Base-by-base conservation (phyloP, 805 yeast genomes). In the Metschnikowia shivogae region DNA sequence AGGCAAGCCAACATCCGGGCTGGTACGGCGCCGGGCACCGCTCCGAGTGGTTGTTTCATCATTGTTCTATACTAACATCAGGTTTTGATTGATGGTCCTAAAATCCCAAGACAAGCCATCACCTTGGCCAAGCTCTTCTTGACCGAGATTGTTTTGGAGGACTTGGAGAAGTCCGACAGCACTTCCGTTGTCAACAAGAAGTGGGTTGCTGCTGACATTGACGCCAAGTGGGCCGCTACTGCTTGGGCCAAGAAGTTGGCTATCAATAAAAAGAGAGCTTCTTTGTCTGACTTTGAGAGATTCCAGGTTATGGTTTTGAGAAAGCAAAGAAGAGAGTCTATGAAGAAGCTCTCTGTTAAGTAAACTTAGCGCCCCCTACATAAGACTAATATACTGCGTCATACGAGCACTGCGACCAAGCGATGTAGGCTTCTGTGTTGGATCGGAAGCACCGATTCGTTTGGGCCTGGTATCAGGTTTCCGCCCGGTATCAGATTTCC, bases 201-300 rank as follows among this genome's bases (percentile, higher is more conserved):
- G 76, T 93, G 96, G 93, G 80, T 82, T 67, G 87, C 93, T 70
- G 84, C 95, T 64, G 90, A 83, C 62, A 78, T 92, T 63, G 84
- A 82, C 62, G 79, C 81, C 67, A 87, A 92, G 77, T 93, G 98
- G 98, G 82, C 86, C 61, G 78, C 85, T 64, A 78, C 98, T 57
- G 72, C 96, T 45, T 89, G 97, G 97, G 97, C 99, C 69, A 87
- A 92, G 86, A 90, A 89, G 82, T 85, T 93, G 67, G 97, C 95
- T 71, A 85, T 87, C 76, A 89, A 88, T 77, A 84, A 86, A 76
- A 88, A 84, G 76, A 88, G 99, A 83, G 76, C 95, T 66, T 78
- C 84, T 70, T 86, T 95, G 74, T 71, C 92, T 63, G 99, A 93
- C 78, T 93, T 93, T 67, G 97, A 93, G 82, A 90, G 99, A 84